These are phyloP conservation scores for Penicillium sp. DNA, from an alignment of 2,329 filamentous ascomycete genomes.

Conservation along the genomic window DNA sequence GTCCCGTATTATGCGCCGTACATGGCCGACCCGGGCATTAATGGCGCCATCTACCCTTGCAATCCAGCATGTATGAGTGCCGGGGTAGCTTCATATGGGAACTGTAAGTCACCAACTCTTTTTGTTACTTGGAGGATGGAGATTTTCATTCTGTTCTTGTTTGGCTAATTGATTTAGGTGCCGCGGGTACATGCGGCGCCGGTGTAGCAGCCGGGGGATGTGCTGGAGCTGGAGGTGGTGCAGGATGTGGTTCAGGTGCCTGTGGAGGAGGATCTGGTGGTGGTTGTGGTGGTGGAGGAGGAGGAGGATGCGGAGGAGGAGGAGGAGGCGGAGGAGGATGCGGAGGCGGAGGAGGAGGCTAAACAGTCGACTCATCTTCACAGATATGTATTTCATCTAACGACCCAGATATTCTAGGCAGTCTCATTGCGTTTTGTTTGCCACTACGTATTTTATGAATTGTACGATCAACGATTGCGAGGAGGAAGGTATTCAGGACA, in stretches of 20 bases:
- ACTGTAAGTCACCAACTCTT: no score
- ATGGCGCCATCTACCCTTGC: slow-evolving; percentile 38
- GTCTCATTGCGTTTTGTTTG: no score
- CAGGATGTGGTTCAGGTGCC: slow-evolving; percentile 21
- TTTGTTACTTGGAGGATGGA: no score
- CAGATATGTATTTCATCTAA: background rate
- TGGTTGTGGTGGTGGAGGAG: slow-evolving; percentile 45
- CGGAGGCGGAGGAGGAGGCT: slow-evolving; percentile 24
- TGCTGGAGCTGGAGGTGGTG: slow-evolving; percentile 22
- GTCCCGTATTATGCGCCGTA: slow-evolving; percentile 48
- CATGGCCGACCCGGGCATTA: slow-evolving; percentile 41
- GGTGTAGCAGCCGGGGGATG: slow-evolving; percentile 44
- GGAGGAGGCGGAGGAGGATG: slow-evolving; percentile 16
- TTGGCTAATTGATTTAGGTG: no score
- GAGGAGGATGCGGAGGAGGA: slow-evolving; percentile 23
- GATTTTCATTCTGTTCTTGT: no score
- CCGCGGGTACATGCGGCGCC: slow-evolving; percentile 40
- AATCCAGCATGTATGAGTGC: slow-evolving; percentile 46
- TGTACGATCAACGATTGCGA: no score
- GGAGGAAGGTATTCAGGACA: no score
- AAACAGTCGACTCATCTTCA: background rate
- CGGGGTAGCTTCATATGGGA: slow-evolving; percentile 38
- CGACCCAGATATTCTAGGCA: background rate
- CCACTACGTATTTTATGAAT: no score
- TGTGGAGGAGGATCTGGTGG: slow-evolving; percentile 42